Conservation (phyloP, 345 rosid genomes). For the Nephelium lappaceum region DNA sequence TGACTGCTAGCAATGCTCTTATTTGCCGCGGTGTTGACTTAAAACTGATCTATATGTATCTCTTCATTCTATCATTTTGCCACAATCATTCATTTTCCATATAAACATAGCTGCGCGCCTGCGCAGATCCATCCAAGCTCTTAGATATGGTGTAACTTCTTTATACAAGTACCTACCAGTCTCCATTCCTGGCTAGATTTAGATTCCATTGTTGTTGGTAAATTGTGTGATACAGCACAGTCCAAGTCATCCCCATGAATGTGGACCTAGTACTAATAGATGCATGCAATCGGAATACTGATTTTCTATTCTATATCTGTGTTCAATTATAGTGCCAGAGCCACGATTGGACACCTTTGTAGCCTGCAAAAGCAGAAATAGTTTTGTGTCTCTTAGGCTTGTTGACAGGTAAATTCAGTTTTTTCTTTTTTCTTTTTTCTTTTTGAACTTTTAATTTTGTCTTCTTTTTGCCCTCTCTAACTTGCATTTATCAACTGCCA, state of each 20-base stretch:
- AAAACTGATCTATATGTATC: background rate
- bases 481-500: constrained; percentile 15
- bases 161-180: background rate
- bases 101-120: background rate
- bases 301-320: background rate
- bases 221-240: background rate
- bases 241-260: background rate
- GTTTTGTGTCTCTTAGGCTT: constrained; percentile 50
- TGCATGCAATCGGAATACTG: background rate
- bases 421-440: constrained; percentile 7
- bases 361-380: constrained; percentile 59
- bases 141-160: background rate
- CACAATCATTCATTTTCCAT: background rate
- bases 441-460: background rate
- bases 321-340: constrained; percentile 49
- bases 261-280: no score
- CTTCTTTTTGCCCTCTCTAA: background rate
- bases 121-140: background rate
- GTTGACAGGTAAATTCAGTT: constrained; percentile 23
- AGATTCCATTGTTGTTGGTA: background rate
- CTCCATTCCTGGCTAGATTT: background rate
- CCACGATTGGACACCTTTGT: constrained; percentile 73
- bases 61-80: background rate
- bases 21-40: no score
- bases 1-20: background rate